Conservation (phyloP, 2,329 filamentous ascomycete species). For the Colletotrichum sp. region DNA sequence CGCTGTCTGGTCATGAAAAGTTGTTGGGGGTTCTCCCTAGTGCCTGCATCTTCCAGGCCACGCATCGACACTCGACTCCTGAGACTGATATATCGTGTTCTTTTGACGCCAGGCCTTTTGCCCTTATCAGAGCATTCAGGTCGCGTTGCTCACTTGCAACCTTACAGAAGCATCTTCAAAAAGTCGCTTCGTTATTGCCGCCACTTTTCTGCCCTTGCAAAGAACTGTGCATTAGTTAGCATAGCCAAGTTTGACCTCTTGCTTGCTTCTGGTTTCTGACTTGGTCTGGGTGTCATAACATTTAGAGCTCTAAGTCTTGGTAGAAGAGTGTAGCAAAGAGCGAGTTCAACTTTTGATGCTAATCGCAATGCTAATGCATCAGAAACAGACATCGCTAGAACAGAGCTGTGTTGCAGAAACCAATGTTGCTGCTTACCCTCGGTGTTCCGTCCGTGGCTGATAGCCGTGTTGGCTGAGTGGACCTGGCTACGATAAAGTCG, state of each 20-base stretch:
- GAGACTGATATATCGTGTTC: neutral
- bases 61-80: neutral
- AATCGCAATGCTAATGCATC: neutral
- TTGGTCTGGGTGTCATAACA: neutral
- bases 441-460: neutral
- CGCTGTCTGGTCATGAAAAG: neutral
- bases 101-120: neutral
- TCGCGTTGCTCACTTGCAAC: neutral
- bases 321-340: neutral
- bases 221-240: fast-evolving
- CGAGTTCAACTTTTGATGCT: neutral
- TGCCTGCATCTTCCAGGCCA: neutral
- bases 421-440: neutral
- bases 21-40: neutral
- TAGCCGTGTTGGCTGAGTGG: neutral
- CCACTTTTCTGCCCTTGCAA: neutral
- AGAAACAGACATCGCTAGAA: neutral
- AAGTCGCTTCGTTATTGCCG: neutral
- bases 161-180: neutral
- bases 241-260: neutral
- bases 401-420: neutral
- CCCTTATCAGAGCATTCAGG: neutral
- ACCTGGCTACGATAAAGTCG: neutral
- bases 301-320: neutral
- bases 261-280: neutral